Evolutionary conservation across 805 yeast species (phyloP), one percentile per base, ranked within the genome.

Genomic region (Blastobotrys terrestris): DNA sequence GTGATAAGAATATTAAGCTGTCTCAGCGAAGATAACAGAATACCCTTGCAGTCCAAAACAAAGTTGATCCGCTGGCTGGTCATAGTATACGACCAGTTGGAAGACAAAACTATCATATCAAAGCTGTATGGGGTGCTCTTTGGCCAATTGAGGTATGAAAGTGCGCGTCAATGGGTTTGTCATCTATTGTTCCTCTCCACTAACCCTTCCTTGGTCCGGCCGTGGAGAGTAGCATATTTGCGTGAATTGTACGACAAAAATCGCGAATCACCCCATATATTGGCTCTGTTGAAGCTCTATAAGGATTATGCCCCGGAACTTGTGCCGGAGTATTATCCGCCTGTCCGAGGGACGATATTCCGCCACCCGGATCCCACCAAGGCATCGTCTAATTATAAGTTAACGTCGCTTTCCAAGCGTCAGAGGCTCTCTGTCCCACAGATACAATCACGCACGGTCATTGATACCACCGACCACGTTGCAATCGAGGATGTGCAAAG

Each of bases 1-100:
- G 62, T 70, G 0, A 39, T 63, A 14, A 53, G 55, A 3, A 62
- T 74, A 1, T 53, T 68, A 8, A 63, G 64, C 15, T 56, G 64
- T 42, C 35, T 51, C 35, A 48, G 51, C 3, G 49, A 40, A 11
- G 22, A 20, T 4, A 22, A 42, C 4, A 21, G 7, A 14, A 47
- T 42, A 8, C 43, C 53, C 13, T 31, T 51, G 35, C 44, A 40
- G 21, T 39, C 51, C 35, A 58, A 59, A 48, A 46, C 50, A 15
- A 50, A 20, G 53, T 70, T 8, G 45, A 55, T 35, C 41, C 54
- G 13, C 52, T 62, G 53, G 62, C 58, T 6, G 56, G 62, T 20
- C 26, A 48, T 57, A 2, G 53, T 53, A 8, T 47, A 51, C 40
- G 51, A 45, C 20, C 56, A 50, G 39, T 45, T 58, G 6, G 60